phyloP scores from a whole-genome alignment of 495 filamentous ascomycete species.

The Penicillium roqueforti region DNA sequence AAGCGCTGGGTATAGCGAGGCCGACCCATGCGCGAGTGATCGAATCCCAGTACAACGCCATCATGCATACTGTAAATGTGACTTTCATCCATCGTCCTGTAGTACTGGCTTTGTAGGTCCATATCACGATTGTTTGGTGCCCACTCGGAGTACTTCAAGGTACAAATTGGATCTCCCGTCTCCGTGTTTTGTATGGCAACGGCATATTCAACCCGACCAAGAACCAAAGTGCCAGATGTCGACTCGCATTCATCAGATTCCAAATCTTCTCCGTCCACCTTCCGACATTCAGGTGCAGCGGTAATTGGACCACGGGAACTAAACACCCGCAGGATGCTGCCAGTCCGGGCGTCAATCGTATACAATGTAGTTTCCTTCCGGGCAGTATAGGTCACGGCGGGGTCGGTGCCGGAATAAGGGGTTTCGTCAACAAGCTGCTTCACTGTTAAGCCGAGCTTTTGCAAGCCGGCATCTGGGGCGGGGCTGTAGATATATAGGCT shows the following conservation, averaged over 20 bases:
- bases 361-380: slow-evolving; percentile 77
- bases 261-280: slow-evolving; percentile 55
- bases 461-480: slow-evolving; percentile 52
- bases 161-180: slow-evolving; percentile 76
- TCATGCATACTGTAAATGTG: slow-evolving; percentile 87
- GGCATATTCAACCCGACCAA: slow-evolving; percentile 83
- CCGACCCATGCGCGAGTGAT: slow-evolving; percentile 54
- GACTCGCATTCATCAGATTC: slow-evolving; percentile 71
- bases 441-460: slow-evolving; percentile 68
- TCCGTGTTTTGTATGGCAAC: slow-evolving; percentile 74
- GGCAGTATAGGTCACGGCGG: slow-evolving; percentile 72
- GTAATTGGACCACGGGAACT: slow-evolving; percentile 53
- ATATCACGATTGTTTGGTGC: slow-evolving; percentile 85
- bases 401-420: slow-evolving; percentile 60
- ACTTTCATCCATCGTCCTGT: slow-evolving; percentile 72
- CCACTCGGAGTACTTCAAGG: slow-evolving; percentile 93
- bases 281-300: slow-evolving; percentile 47
- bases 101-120: slow-evolving; percentile 81
- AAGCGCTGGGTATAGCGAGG: slow-evolving; percentile 65
- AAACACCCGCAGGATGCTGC: slow-evolving; percentile 64
- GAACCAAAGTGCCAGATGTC: slow-evolving; percentile 64
- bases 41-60: slow-evolving; percentile 78
- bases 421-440: slow-evolving; percentile 71
- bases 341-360: slow-evolving; percentile 80
- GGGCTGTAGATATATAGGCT: slow-evolving; percentile 83